Percentiles rank a stretch among this genome's conserved stretches.
Evolutionary conservation across 1,284 basidiomycete species (phyloP).

Genomic region (Violaceomyces palustris): DNA sequence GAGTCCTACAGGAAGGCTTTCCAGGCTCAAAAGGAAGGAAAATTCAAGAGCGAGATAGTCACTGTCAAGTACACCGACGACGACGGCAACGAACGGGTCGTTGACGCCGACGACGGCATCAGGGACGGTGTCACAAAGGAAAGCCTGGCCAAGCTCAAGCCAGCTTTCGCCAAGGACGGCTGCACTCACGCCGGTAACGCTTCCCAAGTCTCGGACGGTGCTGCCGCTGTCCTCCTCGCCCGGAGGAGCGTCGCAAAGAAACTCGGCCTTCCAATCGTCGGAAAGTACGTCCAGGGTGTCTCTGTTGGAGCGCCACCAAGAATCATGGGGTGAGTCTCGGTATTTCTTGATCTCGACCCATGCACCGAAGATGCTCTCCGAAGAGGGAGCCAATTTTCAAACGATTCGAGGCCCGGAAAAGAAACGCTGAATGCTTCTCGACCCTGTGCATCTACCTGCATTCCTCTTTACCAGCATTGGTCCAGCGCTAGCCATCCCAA

Average conservation of each 20-base stretch:
- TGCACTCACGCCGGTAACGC: constrained; percentile 86
- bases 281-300: constrained; percentile 77
- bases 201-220: constrained; percentile 94
- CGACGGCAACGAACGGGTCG: constrained; percentile 70
- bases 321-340: no score
- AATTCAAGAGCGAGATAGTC: constrained; percentile 87
- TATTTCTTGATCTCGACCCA: no score
- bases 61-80: constrained; percentile 76
- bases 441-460: no score
- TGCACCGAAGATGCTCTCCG: no score
- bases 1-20: constrained; percentile 77
- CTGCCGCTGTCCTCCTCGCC: constrained; percentile 85
- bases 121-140: constrained; percentile 76
- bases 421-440: no score
- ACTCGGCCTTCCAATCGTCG: constrained; percentile 82
- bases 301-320: constrained; percentile 61
- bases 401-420: no score
- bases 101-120: constrained; percentile 86
- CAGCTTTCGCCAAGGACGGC: constrained; percentile 84
- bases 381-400: no score
- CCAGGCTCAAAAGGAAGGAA: constrained; percentile 77
- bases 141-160: constrained; percentile 83
- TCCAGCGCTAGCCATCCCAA: constrained; percentile 51
- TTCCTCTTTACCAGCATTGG: no score
- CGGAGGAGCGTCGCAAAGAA: constrained; percentile 80